Evolutionary conservation across 768 basidiomycete species (phyloP), one percentile per base, ranked within the genome.

Genomic region (Tylopilus rubrobrunneus): DNA sequence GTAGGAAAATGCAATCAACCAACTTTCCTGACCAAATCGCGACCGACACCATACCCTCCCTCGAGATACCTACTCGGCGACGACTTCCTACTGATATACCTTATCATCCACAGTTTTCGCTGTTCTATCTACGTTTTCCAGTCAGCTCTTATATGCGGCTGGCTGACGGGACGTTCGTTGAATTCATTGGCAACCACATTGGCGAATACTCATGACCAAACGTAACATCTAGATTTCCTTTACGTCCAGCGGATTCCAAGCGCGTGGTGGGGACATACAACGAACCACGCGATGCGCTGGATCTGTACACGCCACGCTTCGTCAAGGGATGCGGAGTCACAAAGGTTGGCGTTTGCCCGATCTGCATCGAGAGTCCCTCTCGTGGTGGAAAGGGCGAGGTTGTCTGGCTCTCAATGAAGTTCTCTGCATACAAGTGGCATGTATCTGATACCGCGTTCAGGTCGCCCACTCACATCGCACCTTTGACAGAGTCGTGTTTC

Each of bases 371-470:
- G 67, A 67, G 74, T 36, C 65, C 62, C 4, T 71, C 70, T 21
- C 78, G 89, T 9, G 87, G 87, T 1, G 89, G 89, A 0, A 79
- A 78, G 51, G 80, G 79, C 3, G 81, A 79, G 60, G 75, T 77
- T 37, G 56, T 85, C 27, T 92, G 90, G 89, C 68, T 89, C 33
- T 80, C 83, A 2, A 89, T 83, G 81, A 90, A 90, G 60, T 84
- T 86, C 62, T 87, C 85, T 14, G 89, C 89, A 19, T 90, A 83
- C 74, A 90, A 91, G 88, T 89, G 74, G 86, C 85, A 54, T 15
- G 79, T 76, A 23, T 43, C 17, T 39, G 17, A 39, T 21, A 28
- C 7, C n/a, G 29, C 48, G 36, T 23, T n/a, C 14, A 31, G 14
- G 42, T 51, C 42, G n/a, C 42, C 21, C n/a, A 19, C 56, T 57